phyloP scores from a whole-genome alignment of 2,329 filamentous ascomycete species.

The Diaporthe sp. region DNA sequence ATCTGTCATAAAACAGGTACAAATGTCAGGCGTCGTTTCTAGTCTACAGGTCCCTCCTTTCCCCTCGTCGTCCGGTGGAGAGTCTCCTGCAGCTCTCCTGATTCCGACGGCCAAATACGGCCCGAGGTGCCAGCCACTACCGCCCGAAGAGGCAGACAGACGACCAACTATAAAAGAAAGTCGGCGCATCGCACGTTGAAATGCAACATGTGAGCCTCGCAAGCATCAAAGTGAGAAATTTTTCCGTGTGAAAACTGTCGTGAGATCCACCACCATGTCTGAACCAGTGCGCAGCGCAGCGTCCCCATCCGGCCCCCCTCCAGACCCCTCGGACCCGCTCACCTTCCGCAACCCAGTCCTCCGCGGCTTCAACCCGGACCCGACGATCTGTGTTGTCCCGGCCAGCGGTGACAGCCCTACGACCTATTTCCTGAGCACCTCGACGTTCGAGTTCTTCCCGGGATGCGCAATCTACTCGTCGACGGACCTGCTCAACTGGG shows the following conservation, averaged over 20 bases:
- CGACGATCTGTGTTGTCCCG: constrained; percentile 58
- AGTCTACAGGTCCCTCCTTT: not conserved
- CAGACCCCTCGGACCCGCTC: constrained; percentile 6
- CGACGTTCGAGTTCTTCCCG: constrained; percentile 73
- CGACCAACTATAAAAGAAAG: not conserved
- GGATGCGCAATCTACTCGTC: constrained; percentile 72
- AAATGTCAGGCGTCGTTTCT: not conserved
- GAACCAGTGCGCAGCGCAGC: not conserved
- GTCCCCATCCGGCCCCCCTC: not conserved
- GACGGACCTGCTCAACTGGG: constrained; percentile 64
- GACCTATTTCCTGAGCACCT: constrained; percentile 70
- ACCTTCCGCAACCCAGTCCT: constrained; percentile 66
- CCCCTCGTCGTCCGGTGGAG: not conserved
- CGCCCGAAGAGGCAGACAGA: not conserved
- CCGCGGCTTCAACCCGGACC: constrained; percentile 73
- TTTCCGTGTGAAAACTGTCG: not conserved
- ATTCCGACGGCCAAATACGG: constrained; percentile 41
- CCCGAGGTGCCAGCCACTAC: constrained; percentile 37
- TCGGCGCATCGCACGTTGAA: not conserved
- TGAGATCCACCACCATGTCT: not conserved
- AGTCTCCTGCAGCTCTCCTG: constrained; percentile 17
- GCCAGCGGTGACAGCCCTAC: constrained; percentile 46
- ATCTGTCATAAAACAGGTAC: not conserved
- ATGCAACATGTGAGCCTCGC: not conserved
- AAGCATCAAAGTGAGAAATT: not conserved